These are phyloP conservation scores for Simplicillium aogashimaense DNA, from an alignment of 2,329 filamentous ascomycete genomes.

Conservation along the genomic window DNA sequence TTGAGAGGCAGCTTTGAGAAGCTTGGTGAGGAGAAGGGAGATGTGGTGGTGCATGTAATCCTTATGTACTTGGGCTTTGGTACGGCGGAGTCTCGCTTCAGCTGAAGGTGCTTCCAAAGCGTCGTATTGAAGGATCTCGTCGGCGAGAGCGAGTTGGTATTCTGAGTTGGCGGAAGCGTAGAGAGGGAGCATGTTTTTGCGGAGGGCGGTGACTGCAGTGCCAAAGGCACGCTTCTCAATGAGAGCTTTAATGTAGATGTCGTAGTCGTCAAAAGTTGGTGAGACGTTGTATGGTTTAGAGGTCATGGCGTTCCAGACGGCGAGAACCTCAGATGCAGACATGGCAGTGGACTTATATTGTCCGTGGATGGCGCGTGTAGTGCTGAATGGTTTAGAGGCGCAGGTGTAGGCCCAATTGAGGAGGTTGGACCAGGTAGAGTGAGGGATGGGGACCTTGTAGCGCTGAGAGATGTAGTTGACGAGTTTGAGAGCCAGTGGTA, in stretches of 20 bases:
- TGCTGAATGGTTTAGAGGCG: conserved; percentile 23
- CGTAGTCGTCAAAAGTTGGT: conserved; percentile 48
- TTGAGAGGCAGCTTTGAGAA: conserved; percentile 16
- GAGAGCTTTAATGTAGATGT: conserved; percentile 29
- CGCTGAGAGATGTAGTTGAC: conserved; percentile 52
- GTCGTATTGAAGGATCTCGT: conserved; percentile 22
- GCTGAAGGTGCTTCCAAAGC: conserved; percentile 3
- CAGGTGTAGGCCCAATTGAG: conserved; percentile 58
- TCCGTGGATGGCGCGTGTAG: conserved; percentile 23
- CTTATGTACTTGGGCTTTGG: conserved; percentile 17
- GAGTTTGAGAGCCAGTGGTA: conserved; percentile 46
- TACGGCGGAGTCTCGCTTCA: conserved; percentile 14
- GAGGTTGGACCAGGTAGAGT: conserved; percentile 53
- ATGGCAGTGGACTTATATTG: conserved; percentile 22
- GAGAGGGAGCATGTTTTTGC: conserved; percentile 29
- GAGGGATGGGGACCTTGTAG: conserved; percentile 48
- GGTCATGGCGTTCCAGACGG: conserved; percentile 51
- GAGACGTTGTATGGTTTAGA: conserved; percentile 43
- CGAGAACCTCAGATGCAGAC: conserved; percentile 30
- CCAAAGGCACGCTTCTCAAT: conserved; percentile 17
- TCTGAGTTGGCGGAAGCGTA: conserved; percentile 15
- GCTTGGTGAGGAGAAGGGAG: conserved; percentile 13
- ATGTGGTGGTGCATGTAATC: conserved; percentile 22
- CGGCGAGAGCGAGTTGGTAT: conserved; percentile 16
- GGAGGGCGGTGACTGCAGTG: conserved; percentile 25